Percentiles rank a stretch among this genome's conserved stretches.
Evolutionary conservation across 306 rosid genomes (phyloP).

Genomic region (Abrus pulchellus): DNA sequence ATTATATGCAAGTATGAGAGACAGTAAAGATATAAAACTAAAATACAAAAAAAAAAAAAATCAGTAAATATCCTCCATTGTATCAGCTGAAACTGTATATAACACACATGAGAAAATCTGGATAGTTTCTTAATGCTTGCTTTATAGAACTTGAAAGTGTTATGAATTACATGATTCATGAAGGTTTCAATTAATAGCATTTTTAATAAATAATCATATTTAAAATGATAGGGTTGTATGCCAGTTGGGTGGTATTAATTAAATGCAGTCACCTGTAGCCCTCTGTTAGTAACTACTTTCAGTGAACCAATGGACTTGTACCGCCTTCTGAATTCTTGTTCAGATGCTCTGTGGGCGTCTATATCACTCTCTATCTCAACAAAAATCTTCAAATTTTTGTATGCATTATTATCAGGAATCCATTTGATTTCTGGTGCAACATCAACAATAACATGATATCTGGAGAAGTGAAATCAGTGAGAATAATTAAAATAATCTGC

Average conservation of each 20-base stretch:
- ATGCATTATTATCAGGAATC: constrained; percentile 75
- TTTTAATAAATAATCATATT: constrained; percentile 31
- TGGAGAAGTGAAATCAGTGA: constrained; percentile 56
- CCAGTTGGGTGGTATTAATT: constrained; percentile 7
- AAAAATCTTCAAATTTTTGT: constrained; percentile 83
- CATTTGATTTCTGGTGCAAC: constrained; percentile 90
- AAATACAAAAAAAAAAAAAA: neutral
- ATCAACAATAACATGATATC: constrained; percentile 89
- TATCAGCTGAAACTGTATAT: constrained; percentile 20
- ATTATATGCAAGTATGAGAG: neutral
- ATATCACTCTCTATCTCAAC: constrained; percentile 90
- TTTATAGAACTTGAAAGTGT: constrained; percentile 32
- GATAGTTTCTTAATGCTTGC: constrained; percentile 21
- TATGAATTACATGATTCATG: constrained; percentile 23
- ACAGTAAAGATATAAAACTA: constrained; percentile 10
- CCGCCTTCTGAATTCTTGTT: constrained; percentile 79
- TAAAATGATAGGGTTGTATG: neutral
- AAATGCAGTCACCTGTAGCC: constrained; percentile 78
- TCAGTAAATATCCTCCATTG: constrained; percentile 29
- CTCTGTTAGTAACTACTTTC: constrained; percentile 84
- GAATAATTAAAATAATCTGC: constrained; percentile 43
- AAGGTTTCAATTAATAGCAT: constrained; percentile 8
- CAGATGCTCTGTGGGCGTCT: constrained; percentile 70
- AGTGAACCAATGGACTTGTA: constrained; percentile 76
- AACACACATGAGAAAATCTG: constrained; percentile 25